A percentile compares a stretch with the other conserved stretches of the same genome.
Evolutionary conservation across 352 stramenopile species (phyloP).

Genomic region (Pythium vanterpoolii): DNA sequence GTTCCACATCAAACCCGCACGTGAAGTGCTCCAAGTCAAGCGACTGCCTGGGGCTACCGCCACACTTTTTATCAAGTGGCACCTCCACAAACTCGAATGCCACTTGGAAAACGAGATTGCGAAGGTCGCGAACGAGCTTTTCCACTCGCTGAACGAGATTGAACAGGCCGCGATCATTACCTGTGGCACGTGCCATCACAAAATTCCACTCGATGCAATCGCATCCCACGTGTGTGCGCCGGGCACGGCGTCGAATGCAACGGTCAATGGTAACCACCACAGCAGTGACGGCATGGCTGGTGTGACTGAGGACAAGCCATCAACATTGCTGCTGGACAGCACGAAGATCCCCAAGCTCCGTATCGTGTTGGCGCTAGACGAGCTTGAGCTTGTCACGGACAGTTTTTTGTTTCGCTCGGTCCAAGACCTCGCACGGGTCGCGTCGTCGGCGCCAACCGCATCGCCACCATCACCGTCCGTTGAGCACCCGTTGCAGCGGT

Average conservation of each 20-base stretch:
- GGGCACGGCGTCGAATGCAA: neutral
- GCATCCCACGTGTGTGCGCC: slow-evolving; percentile 41
- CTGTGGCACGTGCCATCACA: slow-evolving; percentile 56
- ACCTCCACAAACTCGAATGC: slow-evolving; percentile 40
- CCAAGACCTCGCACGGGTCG: slow-evolving; percentile 20
- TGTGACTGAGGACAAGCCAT: neutral
- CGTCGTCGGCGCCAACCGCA: neutral
- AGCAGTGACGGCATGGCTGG: neutral
- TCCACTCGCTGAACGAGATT: slow-evolving; percentile 50
- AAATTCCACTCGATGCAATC: slow-evolving; percentile 57
- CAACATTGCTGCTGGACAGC: slow-evolving; percentile 14
- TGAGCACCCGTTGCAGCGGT: slow-evolving; percentile 21
- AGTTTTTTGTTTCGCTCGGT: slow-evolving; percentile 29
- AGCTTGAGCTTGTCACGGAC: slow-evolving; percentile 47
- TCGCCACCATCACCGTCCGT: no score
- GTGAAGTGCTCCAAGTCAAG: slow-evolving; percentile 49
- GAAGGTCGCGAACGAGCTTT: slow-evolving; percentile 44
- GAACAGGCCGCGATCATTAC: slow-evolving; percentile 47
- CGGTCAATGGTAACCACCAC: neutral
- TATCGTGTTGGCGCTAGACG: slow-evolving; percentile 40
- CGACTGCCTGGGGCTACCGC: slow-evolving; percentile 23
- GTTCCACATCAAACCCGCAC: slow-evolving; percentile 49
- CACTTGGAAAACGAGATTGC: slow-evolving; percentile 48
- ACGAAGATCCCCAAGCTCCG: slow-evolving; percentile 31
- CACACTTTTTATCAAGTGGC: slow-evolving; percentile 48